Conservation (phyloP, 192 early-diverging fungal genomes). For the Umbelopsis sp. region DNA sequence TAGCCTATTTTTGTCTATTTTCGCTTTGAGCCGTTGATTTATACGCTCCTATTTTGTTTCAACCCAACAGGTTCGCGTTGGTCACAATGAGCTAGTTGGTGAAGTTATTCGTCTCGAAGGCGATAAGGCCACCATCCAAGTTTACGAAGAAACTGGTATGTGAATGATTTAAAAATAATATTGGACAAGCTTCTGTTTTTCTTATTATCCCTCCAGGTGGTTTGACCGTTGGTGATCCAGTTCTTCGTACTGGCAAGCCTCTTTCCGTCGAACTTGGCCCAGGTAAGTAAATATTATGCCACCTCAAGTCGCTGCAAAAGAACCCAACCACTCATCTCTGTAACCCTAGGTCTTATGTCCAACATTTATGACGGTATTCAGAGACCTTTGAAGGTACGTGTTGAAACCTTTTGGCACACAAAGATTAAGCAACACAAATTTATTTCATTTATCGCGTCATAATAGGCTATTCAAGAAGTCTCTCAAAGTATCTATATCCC, state of each 20-base stretch:
- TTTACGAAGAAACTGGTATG: slow-evolving; percentile 98
- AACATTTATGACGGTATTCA: slow-evolving; percentile 99
- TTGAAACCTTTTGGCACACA: neutral
- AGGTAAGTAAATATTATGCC: slow-evolving; percentile 70
- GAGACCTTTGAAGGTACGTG: slow-evolving; percentile 85
- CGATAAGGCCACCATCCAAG: slow-evolving; percentile 99
- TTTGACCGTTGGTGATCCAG: slow-evolving; percentile 98
- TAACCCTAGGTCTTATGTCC: slow-evolving; percentile 65
- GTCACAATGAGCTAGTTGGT: slow-evolving; percentile 95
- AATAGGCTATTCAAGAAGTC: slow-evolving; percentile 84
- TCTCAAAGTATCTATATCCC: slow-evolving; percentile 99
- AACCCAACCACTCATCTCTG: neutral
- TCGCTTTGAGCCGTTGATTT: neutral
- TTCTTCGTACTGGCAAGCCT: slow-evolving; percentile 96
- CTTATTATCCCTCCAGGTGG: slow-evolving; percentile 65
- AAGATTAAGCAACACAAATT: neutral
- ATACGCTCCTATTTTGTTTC: neutral
- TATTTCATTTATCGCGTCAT: neutral
- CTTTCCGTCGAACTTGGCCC: slow-evolving; percentile 98
- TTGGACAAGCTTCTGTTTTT: neutral
- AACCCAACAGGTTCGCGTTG: slow-evolving; percentile 82
- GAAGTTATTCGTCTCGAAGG: slow-evolving; percentile 99
- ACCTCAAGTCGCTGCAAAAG: neutral
- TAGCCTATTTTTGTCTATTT: neutral
- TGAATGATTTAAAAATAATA: neutral